A percentile compares a stretch with the other conserved stretches of the same genome.
phyloP scores from a whole-genome alignment of 1,284 basidiomycete genomes.

The Ganoderma meredithae region DNA sequence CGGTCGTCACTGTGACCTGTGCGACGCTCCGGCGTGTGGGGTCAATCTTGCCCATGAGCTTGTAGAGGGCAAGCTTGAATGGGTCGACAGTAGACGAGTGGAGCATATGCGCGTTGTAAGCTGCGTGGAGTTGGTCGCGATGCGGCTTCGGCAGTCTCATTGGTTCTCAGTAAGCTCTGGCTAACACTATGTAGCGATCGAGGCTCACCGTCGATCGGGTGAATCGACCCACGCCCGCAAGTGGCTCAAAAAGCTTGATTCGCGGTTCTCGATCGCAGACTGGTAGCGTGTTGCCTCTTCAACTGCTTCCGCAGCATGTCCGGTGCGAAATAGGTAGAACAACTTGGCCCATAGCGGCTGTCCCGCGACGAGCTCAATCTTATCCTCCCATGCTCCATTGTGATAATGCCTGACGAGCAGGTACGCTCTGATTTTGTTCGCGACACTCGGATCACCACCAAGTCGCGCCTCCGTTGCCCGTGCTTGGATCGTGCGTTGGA shows the following conservation, averaged over 20 bases:
- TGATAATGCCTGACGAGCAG: slow-evolving; percentile 82
- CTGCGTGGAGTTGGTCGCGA: slow-evolving; percentile 85
- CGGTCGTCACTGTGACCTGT: slow-evolving; percentile 90
- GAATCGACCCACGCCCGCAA: slow-evolving; percentile 91
- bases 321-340: slow-evolving; percentile 91
- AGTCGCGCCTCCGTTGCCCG: slow-evolving; percentile 87
- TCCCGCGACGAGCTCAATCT: slow-evolving; percentile 87
- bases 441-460: slow-evolving; percentile 91
- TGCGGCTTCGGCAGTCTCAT: slow-evolving; percentile 78
- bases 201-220: slow-evolving; percentile 72
- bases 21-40: slow-evolving; percentile 82
- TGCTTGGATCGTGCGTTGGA: slow-evolving; percentile 87
- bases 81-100: slow-evolving; percentile 89
- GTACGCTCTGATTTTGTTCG: slow-evolving; percentile 91
- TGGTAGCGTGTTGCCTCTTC: slow-evolving; percentile 79
- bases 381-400: slow-evolving; percentile 85
- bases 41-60: slow-evolving; percentile 94
- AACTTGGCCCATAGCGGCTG: slow-evolving; percentile 93
- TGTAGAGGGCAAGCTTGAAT: slow-evolving; percentile 96
- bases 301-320: slow-evolving; percentile 84
- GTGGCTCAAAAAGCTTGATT: slow-evolving; percentile 85
- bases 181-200: neutral
- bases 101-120: slow-evolving; percentile 94
- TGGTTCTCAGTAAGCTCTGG: neutral
- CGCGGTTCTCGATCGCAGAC: slow-evolving; percentile 79